phyloP scores from a whole-genome alignment of 805 yeast genomes.

The Kodamaea kakaduensis region DNA sequence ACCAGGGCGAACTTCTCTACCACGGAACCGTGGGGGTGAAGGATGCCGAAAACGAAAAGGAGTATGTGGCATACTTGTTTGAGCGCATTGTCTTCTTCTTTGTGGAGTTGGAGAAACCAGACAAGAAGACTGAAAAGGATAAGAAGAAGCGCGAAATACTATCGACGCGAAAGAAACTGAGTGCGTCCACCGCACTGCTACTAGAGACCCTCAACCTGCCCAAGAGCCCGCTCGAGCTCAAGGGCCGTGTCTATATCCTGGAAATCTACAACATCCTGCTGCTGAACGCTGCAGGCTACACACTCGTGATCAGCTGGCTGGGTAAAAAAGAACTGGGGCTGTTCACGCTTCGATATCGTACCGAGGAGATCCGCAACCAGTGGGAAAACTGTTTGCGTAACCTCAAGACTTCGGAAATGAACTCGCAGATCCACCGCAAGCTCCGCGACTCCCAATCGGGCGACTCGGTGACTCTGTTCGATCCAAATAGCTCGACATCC shows the following conservation, averaged over 20 bases:
- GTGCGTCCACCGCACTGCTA: conserved; percentile 33
- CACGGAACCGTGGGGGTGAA: conserved; percentile 67
- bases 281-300: conserved; percentile 45
- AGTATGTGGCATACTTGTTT: conserved; percentile 84
- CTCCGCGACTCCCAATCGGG: conserved; percentile 29
- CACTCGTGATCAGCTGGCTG: conserved; percentile 70
- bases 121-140: conserved; percentile 27
- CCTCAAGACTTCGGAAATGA: conserved; percentile 42
- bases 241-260: conserved; percentile 78
- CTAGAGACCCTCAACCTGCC: conserved; percentile 32
- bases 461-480: conserved; percentile 25
- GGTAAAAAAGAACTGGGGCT: conserved; percentile 84
- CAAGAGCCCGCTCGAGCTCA: conserved; percentile 47
- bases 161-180: conserved; percentile 47
- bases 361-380: conserved; percentile 76
- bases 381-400: conserved; percentile 71
- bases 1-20: conserved; percentile 80
- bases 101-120: conserved; percentile 22
- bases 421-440: conserved; percentile 33
- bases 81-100: conserved; percentile 58
- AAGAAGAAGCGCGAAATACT: conserved; percentile 38
- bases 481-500: conserved; percentile 10
- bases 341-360: conserved; percentile 74
- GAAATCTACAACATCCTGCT: conserved; percentile 47
- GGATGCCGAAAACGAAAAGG: conserved; percentile 73